phyloP scores from a whole-genome alignment of 129 eudicot species.

The Lonicera japonica region DNA sequence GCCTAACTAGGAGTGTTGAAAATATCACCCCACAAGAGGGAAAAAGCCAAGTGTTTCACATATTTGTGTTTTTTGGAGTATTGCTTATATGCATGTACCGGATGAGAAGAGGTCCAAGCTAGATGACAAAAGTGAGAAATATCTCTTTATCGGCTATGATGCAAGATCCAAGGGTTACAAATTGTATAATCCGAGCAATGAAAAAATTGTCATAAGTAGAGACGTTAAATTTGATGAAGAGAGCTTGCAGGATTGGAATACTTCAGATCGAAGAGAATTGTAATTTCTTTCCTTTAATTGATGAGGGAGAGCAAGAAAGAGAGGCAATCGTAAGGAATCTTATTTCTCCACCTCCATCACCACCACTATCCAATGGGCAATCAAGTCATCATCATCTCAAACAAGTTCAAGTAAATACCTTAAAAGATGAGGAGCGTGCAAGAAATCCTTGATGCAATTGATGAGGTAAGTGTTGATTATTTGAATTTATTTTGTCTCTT shows the following conservation, averaged over 20 bases:
- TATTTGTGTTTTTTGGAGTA: background rate
- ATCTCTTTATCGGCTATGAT: constrained; percentile 11
- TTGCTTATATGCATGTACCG: background rate
- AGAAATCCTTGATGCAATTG: background rate
- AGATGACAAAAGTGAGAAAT: background rate
- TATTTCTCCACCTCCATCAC: background rate
- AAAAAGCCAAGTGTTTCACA: background rate
- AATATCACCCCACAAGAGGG: background rate
- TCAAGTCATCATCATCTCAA: no score
- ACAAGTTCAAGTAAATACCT: no score
- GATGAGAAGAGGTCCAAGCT: constrained; percentile 1
- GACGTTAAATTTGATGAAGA: constrained; percentile 10
- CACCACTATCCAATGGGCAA: no score
- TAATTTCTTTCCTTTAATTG: background rate
- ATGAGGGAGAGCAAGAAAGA: background rate
- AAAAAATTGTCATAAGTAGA: constrained; percentile 5
- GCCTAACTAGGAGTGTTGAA: background rate
- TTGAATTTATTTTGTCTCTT: no score
- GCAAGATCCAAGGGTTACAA: constrained; percentile 9
- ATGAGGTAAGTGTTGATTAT: background rate
- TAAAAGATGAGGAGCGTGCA: background rate
- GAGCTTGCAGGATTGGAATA: constrained; percentile 3
- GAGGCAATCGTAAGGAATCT: background rate
- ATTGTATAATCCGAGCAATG: constrained; percentile 4
- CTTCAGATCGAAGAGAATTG: background rate